These are phyloP conservation scores for Chenopodium suecicum DNA, from an alignment of 148 eudicot genomes.

Conservation along the genomic window DNA sequence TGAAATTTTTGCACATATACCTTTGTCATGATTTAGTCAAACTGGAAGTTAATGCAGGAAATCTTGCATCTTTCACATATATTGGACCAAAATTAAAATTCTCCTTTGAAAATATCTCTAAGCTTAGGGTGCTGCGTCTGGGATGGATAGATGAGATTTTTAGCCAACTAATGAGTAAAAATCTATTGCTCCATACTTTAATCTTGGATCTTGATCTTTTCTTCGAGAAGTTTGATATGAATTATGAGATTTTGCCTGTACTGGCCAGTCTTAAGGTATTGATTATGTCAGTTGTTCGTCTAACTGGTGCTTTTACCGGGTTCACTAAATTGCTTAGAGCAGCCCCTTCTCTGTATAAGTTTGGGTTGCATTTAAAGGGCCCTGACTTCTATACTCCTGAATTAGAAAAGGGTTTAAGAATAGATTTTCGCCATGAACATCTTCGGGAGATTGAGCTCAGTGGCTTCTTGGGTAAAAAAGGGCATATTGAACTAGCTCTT, in stretches of 20 bases:
- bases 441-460: slow-evolving; percentile 22
- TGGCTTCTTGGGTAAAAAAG: slow-evolving; percentile 20
- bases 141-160: slow-evolving; percentile 15
- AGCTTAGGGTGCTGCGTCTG: neutral
- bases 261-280: slow-evolving; percentile 5
- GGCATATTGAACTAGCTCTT: slow-evolving; percentile 17
- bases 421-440: neutral
- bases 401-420: neutral
- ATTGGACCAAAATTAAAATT: neutral
- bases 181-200: neutral
- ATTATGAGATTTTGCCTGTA: slow-evolving; percentile 20
- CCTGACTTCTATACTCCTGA: neutral
- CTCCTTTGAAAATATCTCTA: slow-evolving; percentile 17
- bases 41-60: slow-evolving; percentile 16
- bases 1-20: slow-evolving; percentile 16
- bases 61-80: slow-evolving; percentile 13
- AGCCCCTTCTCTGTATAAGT: slow-evolving; percentile 10
- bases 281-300: slow-evolving; percentile 4
- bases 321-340: slow-evolving; percentile 12
- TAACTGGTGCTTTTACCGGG: slow-evolving; percentile 6
- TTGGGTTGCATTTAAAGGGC: neutral
- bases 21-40: neutral
- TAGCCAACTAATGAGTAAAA: slow-evolving; percentile 1
- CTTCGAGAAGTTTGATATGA: neutral
- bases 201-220: slow-evolving; percentile 16